Base-by-base conservation (phyloP, 2,329 filamentous ascomycete species). In the Lecanicillium sp. region DNA sequence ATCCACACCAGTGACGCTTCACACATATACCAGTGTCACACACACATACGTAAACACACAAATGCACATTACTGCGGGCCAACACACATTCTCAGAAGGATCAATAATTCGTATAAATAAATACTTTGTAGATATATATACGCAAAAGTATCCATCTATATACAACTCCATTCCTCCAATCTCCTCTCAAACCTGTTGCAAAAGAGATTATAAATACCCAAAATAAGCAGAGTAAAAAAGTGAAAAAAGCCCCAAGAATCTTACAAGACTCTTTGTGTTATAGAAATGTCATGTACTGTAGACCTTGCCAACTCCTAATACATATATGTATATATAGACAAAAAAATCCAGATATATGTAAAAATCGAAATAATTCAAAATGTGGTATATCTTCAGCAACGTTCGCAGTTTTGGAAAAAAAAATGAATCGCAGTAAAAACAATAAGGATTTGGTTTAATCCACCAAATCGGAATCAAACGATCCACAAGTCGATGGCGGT, bases 391-490 rank as follows among this genome's bases (percentile, higher is more conserved):
- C n/a, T n/a, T n/a, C n/a, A n/a, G n/a, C n/a, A n/a, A n/a, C n/a
- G n/a, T n/a, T n/a, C n/a, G n/a, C n/a, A n/a, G n/a, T n/a, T n/a
- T n/a, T n/a, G n/a, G 30, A 27, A 21, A n/a, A 11, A 27, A 27
- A 29, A 29, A 29, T 7, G 12, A 29, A 29, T 12, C 26, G 12
- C 7, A 29, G 26, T 29, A 29, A 12, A 29, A 7, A 7, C 7
- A 7, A 29, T 29, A 29, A 7, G 7, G 26, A n/a, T n/a, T 12
- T 12, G 12, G 12, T 29, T 29, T 29, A 29, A 7, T 29, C 26
- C 26, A 29, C 42, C 30, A 48, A 15, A 11, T 48, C 45, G 15
- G 45, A 48, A 33, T 48, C 45, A 36, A 48, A 48, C 3, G 45
- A 42, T 23, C 45, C 45, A n/a, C 45, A 48, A 9, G 45, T 19